Evolutionary conservation across 768 basidiomycete species (phyloP), one percentile per base, ranked within the genome.

Genomic region (Psilocybe azurescens): DNA sequence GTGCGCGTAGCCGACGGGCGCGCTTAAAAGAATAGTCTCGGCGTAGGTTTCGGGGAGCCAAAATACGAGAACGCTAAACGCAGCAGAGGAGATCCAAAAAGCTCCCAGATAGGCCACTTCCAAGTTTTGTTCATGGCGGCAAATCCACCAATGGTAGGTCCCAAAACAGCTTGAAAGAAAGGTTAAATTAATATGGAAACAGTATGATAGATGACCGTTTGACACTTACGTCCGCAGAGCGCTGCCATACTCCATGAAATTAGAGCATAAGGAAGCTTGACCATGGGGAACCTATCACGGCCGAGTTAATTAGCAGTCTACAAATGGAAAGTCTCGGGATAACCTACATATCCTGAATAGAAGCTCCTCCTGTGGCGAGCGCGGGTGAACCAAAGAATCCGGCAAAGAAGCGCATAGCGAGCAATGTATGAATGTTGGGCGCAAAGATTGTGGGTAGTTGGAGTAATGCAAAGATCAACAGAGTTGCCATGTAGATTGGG

Each of bases 321-420:
- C 5, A 29, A 18, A 4, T 10, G 16, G 4, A 20, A 53, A 3
- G 33, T n/a, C 5, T 29, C 3, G 3, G 29, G 1, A 9, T 5
- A 13, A 49, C 56, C 10, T 57, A 57, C 56, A 57, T 57, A 33
- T 57, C 56, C 29, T 57, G 56, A 36, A 57, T 57, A 14, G 56
- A 57, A 32, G 56, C 56, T 30, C 56, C 56, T 46, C 56, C 56
- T 2, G 56, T 57, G 10, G 56, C 56, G 1, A 57, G 28, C 3
- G 56, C 44, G 5, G 56, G 56, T 10, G 56, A 57, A 2, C 56
- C 56, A 10, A 57, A 57, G 28, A 57, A 47, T 33, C 56, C 56
- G 7, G 56, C 44, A 47, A 57, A 36, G 41, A 57, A 57, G 11
- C 56, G 39, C 56, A 57, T 47, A 36, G 56, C 56, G 5, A 57